phyloP scores from a whole-genome alignment of 2,329 filamentous ascomycete species.

The Phaeomoniella chlamydospora region DNA sequence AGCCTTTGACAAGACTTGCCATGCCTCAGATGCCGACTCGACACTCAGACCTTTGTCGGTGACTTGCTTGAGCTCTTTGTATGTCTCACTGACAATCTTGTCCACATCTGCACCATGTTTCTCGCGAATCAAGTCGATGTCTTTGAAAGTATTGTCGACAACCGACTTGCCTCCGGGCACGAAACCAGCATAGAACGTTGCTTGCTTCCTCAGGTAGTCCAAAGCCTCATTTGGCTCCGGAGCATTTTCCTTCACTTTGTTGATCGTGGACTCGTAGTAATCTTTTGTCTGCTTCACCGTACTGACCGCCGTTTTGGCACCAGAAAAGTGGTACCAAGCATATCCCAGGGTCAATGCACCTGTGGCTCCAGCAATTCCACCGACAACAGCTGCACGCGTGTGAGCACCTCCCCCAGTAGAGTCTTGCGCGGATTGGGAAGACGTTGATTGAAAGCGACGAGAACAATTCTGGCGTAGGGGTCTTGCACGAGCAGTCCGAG shows the following conservation, averaged over 20 bases:
- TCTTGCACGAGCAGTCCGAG: background rate
- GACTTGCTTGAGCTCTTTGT: slow-evolving; percentile 49
- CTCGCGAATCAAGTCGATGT: slow-evolving; percentile 51
- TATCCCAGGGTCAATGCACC: slow-evolving; percentile 34
- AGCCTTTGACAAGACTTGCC: slow-evolving; percentile 48
- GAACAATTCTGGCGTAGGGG: background rate
- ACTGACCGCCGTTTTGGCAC: slow-evolving; percentile 31
- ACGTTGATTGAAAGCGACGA: slow-evolving; percentile 15
- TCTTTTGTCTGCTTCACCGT: slow-evolving; percentile 41
- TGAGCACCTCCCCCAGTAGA: slow-evolving; percentile 11
- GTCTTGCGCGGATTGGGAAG: slow-evolving; percentile 10
- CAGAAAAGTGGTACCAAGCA: slow-evolving; percentile 39
- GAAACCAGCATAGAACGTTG: slow-evolving; percentile 55
- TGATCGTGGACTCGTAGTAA: slow-evolving; percentile 44
- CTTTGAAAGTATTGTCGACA: slow-evolving; percentile 55
- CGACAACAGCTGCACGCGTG: slow-evolving; percentile 26
- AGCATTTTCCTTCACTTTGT: slow-evolving; percentile 46
- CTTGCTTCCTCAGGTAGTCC: slow-evolving; percentile 48
- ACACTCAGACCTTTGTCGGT: slow-evolving; percentile 45
- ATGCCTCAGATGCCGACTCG: slow-evolving; percentile 46
- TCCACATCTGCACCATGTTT: slow-evolving; percentile 60
- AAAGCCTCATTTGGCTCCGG: slow-evolving; percentile 55
- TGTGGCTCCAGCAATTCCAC: slow-evolving; percentile 34
- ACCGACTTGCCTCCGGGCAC: slow-evolving; percentile 57
- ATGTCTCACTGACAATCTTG: slow-evolving; percentile 51